Evolutionary conservation across 441 rosid genomes (phyloP), one percentile per base, ranked within the genome.

Genomic region (Sinapis alba): DNA sequence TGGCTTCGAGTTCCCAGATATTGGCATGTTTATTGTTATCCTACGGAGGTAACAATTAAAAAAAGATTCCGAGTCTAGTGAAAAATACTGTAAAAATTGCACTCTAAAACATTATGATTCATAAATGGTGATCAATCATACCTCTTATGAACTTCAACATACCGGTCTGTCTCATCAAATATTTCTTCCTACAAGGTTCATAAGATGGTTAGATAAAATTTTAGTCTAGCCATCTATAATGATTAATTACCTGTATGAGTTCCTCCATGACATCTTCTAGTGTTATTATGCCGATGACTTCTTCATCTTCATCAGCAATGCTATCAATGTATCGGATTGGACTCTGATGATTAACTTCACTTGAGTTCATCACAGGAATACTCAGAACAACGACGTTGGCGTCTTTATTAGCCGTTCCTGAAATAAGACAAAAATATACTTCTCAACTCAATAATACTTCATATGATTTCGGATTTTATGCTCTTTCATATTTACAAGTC

Each of bases 221-320:
- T 6, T 26, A 13, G 27, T 57, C 62, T 50, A 50, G 16, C 20
- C 20, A 50, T 47, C 8, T 15, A 50, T 50, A 50, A 13, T 6
- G 15, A 57, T 20, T 3, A 20, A 11, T 56, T 23, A 92, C 97
- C 86, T 89, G 97, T 26, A 94, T 83, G 8, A 91, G 88, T 83
- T 92, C 97, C 77, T 94, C 97, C 80, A 94, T 90, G 2, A 90
- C 97, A 85, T 94, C 98, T 83, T 94, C 97, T 34, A 92, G 65
- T 10, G 98, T 92, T 68, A 94, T 94, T 65, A 94, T 84, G 32
- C 97, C 98, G 12, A 87, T 20, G 27, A 87, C 85, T 76, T 89
- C 90, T 57, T 86, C 94, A 68, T 82, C 81, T 36, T 30, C 79
- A 68, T 23, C 71, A 18, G 77, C 54, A 56, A 71, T 75, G 20